Evolutionary conservation across 805 yeast species (phyloP), one percentile per base, ranked within the genome.

Genomic region (Starmerella bombicola): DNA sequence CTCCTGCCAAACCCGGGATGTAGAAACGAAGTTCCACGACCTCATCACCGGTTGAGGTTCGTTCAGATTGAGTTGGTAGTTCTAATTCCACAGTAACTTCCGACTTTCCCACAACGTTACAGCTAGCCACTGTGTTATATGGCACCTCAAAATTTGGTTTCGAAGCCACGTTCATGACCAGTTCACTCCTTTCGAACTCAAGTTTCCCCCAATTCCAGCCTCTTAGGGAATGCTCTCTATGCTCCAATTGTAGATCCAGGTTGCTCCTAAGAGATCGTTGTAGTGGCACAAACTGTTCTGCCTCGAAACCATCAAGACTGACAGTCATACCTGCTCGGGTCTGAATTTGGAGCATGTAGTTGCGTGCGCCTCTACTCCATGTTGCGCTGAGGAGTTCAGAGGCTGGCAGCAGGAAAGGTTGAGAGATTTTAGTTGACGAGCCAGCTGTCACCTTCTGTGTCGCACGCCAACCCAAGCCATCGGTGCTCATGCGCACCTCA

Each of bases 181-280:
- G 67, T 60, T 91, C 98, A 53, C 84, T 82, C 59, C 95, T 74
- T 17, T 93, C 95, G 57, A 91, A 73, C 58, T 86, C 95, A 13
- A 88, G 70, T 49, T 79, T 76, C 40, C 99, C 99, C 98, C 98
- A 91, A 62, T 91, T 91, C 98, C 98, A 91, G 24, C 99, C 99
- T 64, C 95, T 74, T 49, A 91, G 66, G 4, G 95, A 80, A 62
- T 91, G 98, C 54, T 88, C 97, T 54, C 70, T 75, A 47, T 72
- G 78, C 53, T 91, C 97, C 43, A 91, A 68, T 41, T 73, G 72
- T 32, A 82, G 66, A 41, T 67, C 68, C 61, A 85, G 83, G 55
- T 80, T 73, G 51, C 85, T 69, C 56, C 80, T 85, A 51, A 91
- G 67, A 50, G 86, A 93, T 55, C 73, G 80, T 60, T 86, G 88